These are phyloP conservation scores for Lyophyllum shimeji DNA, from an alignment of 768 basidiomycete species.

Conservation along the genomic window DNA sequence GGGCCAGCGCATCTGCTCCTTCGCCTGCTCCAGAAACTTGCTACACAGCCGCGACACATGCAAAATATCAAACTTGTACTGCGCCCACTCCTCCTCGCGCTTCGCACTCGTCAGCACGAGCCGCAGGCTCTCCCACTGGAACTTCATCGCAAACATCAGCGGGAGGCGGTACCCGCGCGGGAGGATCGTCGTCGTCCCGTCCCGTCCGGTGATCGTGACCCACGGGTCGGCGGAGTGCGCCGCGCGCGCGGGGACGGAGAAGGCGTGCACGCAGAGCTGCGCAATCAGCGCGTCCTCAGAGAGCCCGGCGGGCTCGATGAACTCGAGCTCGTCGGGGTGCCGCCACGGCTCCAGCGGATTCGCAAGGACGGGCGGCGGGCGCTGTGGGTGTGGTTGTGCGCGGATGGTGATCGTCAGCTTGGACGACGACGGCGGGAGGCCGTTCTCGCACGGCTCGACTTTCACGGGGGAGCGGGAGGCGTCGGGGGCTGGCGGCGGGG, in stretches of 20 bases:
- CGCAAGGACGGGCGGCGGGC: background rate
- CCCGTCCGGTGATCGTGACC: conserved; percentile 15
- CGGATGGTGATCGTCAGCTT: background rate
- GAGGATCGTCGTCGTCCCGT: conserved; percentile 22
- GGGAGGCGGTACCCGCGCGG: conserved; percentile 43
- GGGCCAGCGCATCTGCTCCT: conserved; percentile 23
- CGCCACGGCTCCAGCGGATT: conserved; percentile 28
- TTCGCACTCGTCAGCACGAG: conserved; percentile 36
- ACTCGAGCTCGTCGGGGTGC: conserved; percentile 41
- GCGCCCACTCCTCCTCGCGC: conserved; percentile 38
- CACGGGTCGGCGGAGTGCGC: conserved; percentile 15
- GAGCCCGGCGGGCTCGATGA: conserved; percentile 31
- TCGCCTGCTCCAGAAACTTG: conserved; percentile 33
- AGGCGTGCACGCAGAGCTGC: conserved; percentile 32
- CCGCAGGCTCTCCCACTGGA: conserved; percentile 40
- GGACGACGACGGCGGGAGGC: background rate
- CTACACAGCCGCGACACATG: conserved; percentile 40
- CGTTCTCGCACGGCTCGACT: background rate
- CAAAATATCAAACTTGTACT: conserved; percentile 41
- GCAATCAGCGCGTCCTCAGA: conserved; percentile 31
- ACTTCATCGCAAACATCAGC: conserved; percentile 44
- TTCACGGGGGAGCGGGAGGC: background rate
- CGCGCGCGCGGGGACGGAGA: conserved; percentile 33
- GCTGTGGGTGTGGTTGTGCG: background rate
- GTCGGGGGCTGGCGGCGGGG: background rate